Conservation (phyloP, 2,329 filamentous ascomycete genomes). For the Pyricularia grisea region DNA sequence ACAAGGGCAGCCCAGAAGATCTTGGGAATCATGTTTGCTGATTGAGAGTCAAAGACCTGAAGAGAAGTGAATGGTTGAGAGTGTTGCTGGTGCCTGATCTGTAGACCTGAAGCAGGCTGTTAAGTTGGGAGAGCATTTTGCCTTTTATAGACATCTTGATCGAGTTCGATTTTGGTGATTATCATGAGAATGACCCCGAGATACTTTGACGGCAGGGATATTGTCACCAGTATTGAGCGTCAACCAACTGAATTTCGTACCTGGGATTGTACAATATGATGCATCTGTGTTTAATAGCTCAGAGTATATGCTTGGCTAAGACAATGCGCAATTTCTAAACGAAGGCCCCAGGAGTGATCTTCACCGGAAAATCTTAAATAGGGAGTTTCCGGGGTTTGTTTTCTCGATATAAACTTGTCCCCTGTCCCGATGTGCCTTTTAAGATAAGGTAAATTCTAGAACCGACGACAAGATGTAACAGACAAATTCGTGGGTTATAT, state of each 20-base stretch:
- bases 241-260: not conserved
- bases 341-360: not conserved
- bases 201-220: not conserved
- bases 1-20: slow-evolving; percentile 2
- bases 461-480: not conserved
- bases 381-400: not conserved
- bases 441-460: not conserved
- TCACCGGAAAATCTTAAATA: not conserved
- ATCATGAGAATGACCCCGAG: not conserved
- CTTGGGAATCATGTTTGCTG: slow-evolving; percentile 1
- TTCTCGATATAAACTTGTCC: not conserved
- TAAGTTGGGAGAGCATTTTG: not conserved
- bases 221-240: not conserved
- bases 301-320: not conserved
- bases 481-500: not conserved
- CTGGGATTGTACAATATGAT: not conserved
- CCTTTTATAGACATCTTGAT: not conserved
- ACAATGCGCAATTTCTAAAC: not conserved
- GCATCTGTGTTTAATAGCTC: not conserved
- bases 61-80: not conserved
- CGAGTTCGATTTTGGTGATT: not conserved
- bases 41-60: not conserved
- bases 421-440: not conserved
- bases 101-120: not conserved
- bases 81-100: not conserved